phyloP scores from a whole-genome alignment of 345 rosid genomes.

The Gossypium thurberi region DNA sequence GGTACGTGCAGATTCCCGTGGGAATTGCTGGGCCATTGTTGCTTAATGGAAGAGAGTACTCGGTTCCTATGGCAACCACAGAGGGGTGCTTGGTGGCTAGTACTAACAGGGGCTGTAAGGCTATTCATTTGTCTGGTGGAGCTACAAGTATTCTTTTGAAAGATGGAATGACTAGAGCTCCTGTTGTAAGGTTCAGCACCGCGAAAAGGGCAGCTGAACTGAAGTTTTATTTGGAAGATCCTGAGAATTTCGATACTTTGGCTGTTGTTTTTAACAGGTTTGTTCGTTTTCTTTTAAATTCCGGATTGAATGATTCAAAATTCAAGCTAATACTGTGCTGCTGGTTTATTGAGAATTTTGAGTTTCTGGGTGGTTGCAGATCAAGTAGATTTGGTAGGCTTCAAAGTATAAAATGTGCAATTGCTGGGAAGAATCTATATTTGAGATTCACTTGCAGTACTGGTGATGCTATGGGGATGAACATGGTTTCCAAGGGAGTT shows the following conservation, averaged over 20 bases:
- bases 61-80: slow-evolving; percentile 74
- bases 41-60: slow-evolving; percentile 52
- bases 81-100: slow-evolving; percentile 79
- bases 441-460: slow-evolving; percentile 53
- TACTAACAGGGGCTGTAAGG: slow-evolving; percentile 68
- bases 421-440: slow-evolving; percentile 62
- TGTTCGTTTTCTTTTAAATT: background rate
- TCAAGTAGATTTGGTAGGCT: slow-evolving; percentile 63
- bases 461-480: slow-evolving; percentile 86
- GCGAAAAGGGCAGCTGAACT: slow-evolving; percentile 49
- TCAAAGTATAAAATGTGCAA: slow-evolving; percentile 46
- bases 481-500: slow-evolving; percentile 74
- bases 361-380: slow-evolving; percentile 21
- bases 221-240: slow-evolving; percentile 57
- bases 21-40: slow-evolving; percentile 71
- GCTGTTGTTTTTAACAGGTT: slow-evolving; percentile 46
- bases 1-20: slow-evolving; percentile 70
- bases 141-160: slow-evolving; percentile 41
- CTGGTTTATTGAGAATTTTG: background rate
- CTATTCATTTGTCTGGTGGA: slow-evolving; percentile 56
- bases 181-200: slow-evolving; percentile 48
- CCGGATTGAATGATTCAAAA: background rate
- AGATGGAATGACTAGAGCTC: slow-evolving; percentile 75
- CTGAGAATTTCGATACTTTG: slow-evolving; percentile 40
- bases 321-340: background rate